phyloP scores from a whole-genome alignment of 73 alveolate genomes.

The Symbiodinium natans region DNA sequence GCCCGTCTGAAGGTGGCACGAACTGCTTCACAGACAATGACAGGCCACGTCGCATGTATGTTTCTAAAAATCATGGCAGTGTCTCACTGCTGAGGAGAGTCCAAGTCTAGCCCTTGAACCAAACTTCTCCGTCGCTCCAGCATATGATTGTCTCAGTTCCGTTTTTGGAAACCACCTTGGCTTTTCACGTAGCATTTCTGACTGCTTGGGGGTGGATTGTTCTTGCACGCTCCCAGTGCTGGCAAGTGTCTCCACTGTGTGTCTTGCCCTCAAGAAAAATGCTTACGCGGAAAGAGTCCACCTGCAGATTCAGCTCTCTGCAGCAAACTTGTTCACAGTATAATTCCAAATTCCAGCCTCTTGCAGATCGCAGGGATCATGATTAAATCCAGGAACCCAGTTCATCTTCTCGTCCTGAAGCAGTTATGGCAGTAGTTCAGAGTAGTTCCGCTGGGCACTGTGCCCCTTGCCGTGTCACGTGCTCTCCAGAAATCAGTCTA shows the following conservation, averaged over 20 bases:
- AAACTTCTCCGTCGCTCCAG: constrained; percentile 84
- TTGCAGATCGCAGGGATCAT: constrained; percentile 35
- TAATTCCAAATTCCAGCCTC: background rate
- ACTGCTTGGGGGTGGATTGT: too few relatives aligned
- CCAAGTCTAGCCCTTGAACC: constrained; percentile 27
- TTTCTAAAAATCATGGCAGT: background rate
- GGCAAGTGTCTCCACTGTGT: constrained; percentile 42
- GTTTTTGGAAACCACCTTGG: constrained; percentile 34
- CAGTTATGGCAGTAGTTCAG: too few relatives aligned
- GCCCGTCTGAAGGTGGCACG: background rate
- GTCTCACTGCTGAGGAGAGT: background rate
- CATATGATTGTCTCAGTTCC: constrained; percentile 43
- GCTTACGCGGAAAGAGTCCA: constrained; percentile 53
- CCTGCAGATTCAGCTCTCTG: background rate
- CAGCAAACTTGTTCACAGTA: background rate
- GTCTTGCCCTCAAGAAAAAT: constrained; percentile 61
- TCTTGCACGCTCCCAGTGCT: background rate
- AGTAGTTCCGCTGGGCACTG: background rate
- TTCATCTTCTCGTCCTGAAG: constrained; percentile 42
- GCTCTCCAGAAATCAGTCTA: background rate
- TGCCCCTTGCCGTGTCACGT: background rate
- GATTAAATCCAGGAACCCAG: constrained; percentile 72
- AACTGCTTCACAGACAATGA: background rate
- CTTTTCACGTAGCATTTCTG: too few relatives aligned
- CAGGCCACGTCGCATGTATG: background rate